Conservation (phyloP, 1,284 basidiomycete genomes). For the Boletellus sp. region DNA sequence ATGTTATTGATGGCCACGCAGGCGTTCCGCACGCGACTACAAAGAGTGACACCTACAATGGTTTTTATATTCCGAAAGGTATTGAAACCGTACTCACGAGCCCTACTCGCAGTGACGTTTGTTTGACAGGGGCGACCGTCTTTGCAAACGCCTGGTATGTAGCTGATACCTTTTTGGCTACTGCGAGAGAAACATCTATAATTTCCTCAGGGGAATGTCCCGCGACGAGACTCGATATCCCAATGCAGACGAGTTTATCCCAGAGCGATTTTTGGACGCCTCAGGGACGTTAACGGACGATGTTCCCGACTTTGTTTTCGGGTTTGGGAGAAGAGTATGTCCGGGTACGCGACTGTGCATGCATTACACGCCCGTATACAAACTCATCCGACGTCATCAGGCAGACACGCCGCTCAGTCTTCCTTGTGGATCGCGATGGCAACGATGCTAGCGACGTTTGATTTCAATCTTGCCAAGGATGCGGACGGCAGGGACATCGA, state of each 20-base stretch:
- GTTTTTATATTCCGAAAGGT: constrained; percentile 29
- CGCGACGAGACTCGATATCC: constrained; percentile 23
- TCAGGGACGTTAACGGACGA: constrained; percentile 19
- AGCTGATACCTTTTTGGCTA: not conserved
- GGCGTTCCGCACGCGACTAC: constrained; percentile 17
- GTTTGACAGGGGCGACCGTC: constrained; percentile 13
- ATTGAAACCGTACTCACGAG: not conserved
- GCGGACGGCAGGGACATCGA: constrained; percentile 12
- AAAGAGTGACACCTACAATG: constrained; percentile 24
- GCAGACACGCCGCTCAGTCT: constrained; percentile 15
- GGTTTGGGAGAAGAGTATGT: constrained; percentile 26
- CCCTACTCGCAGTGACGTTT: not conserved
- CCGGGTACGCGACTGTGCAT: constrained; percentile 11
- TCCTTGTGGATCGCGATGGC: constrained; percentile 21
- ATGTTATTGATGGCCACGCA: constrained; percentile 3
- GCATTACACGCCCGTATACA: not conserved
- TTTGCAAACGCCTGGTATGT: constrained; percentile 23
- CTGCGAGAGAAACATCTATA: not conserved
- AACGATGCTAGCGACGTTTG: constrained; percentile 24
- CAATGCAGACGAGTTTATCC: constrained; percentile 20
- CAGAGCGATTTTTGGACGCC: constrained; percentile 23
- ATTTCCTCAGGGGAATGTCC: constrained; percentile 23
- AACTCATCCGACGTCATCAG: constrained; percentile 3
- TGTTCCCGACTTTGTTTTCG: constrained; percentile 16
- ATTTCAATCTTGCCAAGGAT: constrained; percentile 23